Evolutionary conservation across 2,329 filamentous ascomycete species (phyloP).

Genomic region (Dothideomycetidae sp.): DNA sequence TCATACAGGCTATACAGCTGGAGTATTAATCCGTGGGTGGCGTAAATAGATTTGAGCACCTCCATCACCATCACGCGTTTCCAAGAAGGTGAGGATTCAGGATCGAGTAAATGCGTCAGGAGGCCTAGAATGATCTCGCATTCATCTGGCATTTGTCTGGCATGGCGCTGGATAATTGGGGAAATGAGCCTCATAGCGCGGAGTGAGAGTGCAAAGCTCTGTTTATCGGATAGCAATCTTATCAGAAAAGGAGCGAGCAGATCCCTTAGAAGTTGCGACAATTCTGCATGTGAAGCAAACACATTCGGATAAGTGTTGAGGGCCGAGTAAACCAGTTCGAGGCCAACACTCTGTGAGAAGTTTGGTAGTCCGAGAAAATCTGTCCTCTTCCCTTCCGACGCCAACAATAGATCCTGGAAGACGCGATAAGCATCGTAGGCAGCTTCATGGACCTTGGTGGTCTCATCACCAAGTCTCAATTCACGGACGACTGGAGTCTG

Average conservation of each 20-base stretch:
- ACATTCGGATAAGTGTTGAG: conserved; percentile 72
- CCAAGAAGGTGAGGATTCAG: conserved; percentile 65
- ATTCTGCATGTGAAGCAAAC: conserved; percentile 65
- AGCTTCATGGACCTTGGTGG: conserved; percentile 54
- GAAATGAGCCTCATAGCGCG: conserved; percentile 72
- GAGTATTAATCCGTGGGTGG: conserved; percentile 62
- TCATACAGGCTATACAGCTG: conserved; percentile 75
- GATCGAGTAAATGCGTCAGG: conserved; percentile 74
- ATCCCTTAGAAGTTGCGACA: conserved; percentile 60
- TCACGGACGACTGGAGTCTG: conserved; percentile 46
- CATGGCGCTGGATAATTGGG: conserved; percentile 63
- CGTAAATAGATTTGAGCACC: conserved; percentile 71
- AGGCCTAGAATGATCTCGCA: conserved; percentile 71
- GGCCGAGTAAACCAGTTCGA: conserved; percentile 86
- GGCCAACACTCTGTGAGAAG: conserved; percentile 66
- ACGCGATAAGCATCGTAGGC: conserved; percentile 78
- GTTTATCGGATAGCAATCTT: conserved; percentile 59
- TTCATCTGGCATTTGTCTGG: conserved; percentile 59
- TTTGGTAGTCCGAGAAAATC: conserved; percentile 68
- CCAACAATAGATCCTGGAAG: conserved; percentile 76
- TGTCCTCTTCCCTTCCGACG: conserved; percentile 71
- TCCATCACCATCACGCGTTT: conserved; percentile 85
- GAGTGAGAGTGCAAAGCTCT: conserved; percentile 69
- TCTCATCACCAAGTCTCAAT: conserved; percentile 50
- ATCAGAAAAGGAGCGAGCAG: conserved; percentile 74